Percentiles rank a stretch among this genome's conserved stretches.
Evolutionary conservation across 164 flowering plant species (phyloP).

Genomic region (Protea cynaroides): DNA sequence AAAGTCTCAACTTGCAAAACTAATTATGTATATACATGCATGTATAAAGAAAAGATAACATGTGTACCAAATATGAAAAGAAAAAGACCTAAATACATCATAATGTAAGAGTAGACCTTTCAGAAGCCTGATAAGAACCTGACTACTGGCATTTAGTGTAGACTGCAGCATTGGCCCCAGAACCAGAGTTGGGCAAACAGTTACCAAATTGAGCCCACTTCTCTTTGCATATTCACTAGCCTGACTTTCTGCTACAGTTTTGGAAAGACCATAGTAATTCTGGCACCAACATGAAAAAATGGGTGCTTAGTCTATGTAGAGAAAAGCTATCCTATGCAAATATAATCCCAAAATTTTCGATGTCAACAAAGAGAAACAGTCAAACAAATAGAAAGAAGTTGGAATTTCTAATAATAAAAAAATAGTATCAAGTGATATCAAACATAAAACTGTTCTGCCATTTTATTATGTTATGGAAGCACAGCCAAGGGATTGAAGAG

Average conservation of each 20-base stretch:
- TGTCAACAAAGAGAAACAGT: no score
- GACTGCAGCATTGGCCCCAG: conserved; percentile 59
- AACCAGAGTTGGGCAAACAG: conserved; percentile 43
- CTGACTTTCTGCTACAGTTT: conserved; percentile 46
- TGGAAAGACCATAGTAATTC: conserved; percentile 50
- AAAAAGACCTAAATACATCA: neutral
- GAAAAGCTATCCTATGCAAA: neutral
- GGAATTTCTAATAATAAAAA: no score
- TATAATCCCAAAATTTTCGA: neutral
- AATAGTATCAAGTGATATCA: neutral
- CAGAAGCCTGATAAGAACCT: conserved; percentile 27
- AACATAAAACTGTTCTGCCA: no score
- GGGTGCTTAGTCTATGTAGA: neutral
- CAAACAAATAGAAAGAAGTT: no score
- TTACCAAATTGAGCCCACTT: conserved; percentile 40
- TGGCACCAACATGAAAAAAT: conserved; percentile 16
- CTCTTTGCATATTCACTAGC: conserved; percentile 43
- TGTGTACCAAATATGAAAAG: neutral
- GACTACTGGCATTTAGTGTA: conserved; percentile 40
- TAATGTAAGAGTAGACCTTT: conserved; percentile 26
- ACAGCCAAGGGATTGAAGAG: no score
- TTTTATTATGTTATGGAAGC: no score
- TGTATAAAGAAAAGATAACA: no score
- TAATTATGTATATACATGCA: no score
- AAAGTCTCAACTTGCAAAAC: no score